These are phyloP conservation scores for Escovopsis sp. DNA, from an alignment of 2,329 filamentous ascomycete species.

Conservation along the genomic window DNA sequence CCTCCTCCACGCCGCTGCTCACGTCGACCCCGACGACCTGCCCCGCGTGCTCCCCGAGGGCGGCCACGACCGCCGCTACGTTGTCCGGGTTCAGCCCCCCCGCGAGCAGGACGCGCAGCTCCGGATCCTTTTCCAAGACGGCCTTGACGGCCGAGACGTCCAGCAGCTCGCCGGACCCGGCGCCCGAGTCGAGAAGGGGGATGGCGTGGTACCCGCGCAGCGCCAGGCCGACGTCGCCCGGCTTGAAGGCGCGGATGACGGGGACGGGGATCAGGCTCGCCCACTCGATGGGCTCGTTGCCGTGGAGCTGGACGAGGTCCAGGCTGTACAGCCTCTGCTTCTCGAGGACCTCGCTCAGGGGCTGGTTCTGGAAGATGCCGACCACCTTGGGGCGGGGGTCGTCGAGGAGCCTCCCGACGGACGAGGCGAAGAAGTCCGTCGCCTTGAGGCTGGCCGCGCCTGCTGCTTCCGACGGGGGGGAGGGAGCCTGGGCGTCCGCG, in stretches of 20 bases:
- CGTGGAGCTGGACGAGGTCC: constrained; percentile 87
- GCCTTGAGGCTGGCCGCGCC: constrained; percentile 16
- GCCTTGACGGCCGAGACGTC: constrained; percentile 55
- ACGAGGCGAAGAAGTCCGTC: constrained; percentile 57
- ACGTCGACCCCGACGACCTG: constrained; percentile 78
- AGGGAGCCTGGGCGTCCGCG: constrained; percentile 7
- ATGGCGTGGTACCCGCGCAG: constrained; percentile 68
- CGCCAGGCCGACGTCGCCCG: constrained; percentile 56
- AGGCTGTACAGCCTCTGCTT: constrained; percentile 63
- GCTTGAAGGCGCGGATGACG: constrained; percentile 74
- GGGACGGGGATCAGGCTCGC: constrained; percentile 78
- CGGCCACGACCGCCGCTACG: constrained; percentile 49
- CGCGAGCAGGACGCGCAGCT: constrained; percentile 66
- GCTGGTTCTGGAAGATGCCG: constrained; percentile 87
- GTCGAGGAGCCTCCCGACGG: constrained; percentile 29
- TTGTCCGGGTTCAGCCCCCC: constrained; percentile 75
- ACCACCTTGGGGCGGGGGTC: constrained; percentile 59
- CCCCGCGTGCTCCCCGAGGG: constrained; percentile 42
- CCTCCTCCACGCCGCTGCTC: constrained; percentile 81
- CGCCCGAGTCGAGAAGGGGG: constrained; percentile 74
- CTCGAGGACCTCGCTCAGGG: constrained; percentile 65
- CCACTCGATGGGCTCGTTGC: constrained; percentile 87
- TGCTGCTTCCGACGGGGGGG: constrained; percentile 20
- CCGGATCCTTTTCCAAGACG: constrained; percentile 50
- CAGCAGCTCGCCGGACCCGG: constrained; percentile 67